Evolutionary conservation across 108 stramenopile genomes (phyloP), one percentile per base, ranked within the genome.

Genomic region (Nitzschia sp.): DNA sequence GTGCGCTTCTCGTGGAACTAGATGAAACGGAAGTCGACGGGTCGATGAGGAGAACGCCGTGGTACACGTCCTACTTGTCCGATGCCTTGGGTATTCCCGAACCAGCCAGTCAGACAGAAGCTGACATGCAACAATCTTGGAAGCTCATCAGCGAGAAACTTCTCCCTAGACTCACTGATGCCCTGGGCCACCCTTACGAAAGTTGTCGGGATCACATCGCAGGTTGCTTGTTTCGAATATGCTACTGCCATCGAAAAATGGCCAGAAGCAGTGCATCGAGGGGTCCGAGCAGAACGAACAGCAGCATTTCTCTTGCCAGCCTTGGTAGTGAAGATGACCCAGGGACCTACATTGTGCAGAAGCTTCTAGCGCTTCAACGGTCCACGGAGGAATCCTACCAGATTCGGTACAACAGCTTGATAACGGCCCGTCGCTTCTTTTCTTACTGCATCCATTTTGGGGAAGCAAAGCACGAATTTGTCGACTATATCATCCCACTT

Each of bases 181-280:
- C 92, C 16, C 69, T 93, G 27, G 87, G 85, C 6, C 95, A 96
- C 78, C 95, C 95, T 3, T 96, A 91, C 64, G 88, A 96, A 35
- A 88, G 80, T 52, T 96, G 95, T 58, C 68, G 95, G 62, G 91
- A 91, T 52, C 89, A 92, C 52, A 90, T 96, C 47, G 85, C 93
- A 15, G 83, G 84, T 13, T 82, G 81, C 16, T 67, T 94, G 23
- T 94, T 94, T 59, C 56, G 90, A 29, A 87, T 94, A 50, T 91
- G 86, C 65, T 81, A 81, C 64, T 90, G 93, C 56, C 80, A 91
- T 36, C 69, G 81, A 0, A 90, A 89, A 66, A 81, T 78, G 66
- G 56, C 45, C 3, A 57, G 62, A 16, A 69, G 69, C 26, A 70
- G 30, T 38, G 69, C 73, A 31, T 75, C 73, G 17, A 31, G 74